These are phyloP conservation scores for Pinus tabuliformis DNA, from an alignment of 75 land plant species.

Conservation along the genomic window DNA sequence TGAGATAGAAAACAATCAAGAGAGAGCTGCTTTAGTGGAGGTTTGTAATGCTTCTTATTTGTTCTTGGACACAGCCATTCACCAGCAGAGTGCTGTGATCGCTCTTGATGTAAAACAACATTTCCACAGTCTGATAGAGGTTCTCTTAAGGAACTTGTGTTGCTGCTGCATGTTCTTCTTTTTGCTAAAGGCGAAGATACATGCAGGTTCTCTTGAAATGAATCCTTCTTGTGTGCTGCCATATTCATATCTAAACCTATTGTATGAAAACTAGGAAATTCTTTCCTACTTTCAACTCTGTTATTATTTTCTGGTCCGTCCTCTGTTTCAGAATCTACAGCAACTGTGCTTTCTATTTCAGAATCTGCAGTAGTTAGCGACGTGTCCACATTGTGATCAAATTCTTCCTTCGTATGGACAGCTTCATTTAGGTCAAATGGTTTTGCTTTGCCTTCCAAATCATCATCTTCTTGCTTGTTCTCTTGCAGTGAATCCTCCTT, in stretches of 20 bases:
- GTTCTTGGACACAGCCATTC: slow-evolving; percentile 6
- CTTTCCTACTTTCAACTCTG: neutral
- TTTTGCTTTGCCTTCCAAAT: no score
- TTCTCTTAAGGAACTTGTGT: neutral
- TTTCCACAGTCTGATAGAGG: neutral
- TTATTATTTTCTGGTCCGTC: neutral
- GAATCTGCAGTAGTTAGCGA: neutral
- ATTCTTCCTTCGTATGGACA: no score
- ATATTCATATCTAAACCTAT: neutral
- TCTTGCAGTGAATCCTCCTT: no score
- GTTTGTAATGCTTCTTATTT: slow-evolving; percentile 2
- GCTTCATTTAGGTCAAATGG: no score
- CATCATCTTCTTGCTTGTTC: no score
- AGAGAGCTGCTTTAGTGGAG: slow-evolving; percentile 8
- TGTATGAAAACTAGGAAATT: neutral
- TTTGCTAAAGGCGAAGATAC: neutral
- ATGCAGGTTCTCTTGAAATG: neutral
- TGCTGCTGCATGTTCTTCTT: neutral
- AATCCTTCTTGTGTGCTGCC: neutral
- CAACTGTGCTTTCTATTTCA: neutral
- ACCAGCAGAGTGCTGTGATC: neutral
- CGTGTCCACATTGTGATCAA: no score
- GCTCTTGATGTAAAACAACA: neutral
- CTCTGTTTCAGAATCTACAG: neutral
- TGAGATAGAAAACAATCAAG: slow-evolving; percentile 3